Percentiles rank a stretch among this genome's conserved stretches.
Conservation (phyloP, 2,329 filamentous ascomycete species). For the Neonectria neomacrospora region DNA sequence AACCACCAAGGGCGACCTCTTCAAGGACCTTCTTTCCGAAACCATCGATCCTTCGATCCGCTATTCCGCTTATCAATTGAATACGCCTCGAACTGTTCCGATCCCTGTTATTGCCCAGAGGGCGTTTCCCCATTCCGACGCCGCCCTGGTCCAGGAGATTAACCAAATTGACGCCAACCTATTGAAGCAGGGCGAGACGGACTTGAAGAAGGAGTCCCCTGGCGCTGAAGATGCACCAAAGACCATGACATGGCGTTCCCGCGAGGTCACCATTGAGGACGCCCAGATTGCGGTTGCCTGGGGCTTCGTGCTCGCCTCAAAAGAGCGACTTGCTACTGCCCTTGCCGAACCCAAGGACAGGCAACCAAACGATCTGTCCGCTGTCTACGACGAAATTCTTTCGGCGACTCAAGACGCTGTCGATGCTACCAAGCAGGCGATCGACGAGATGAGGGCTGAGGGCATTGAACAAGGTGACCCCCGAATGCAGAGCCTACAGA, state of each 20-base stretch:
- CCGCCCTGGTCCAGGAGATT: slow-evolving; percentile 71
- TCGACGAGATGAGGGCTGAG: slow-evolving; percentile 88
- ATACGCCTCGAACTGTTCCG: slow-evolving; percentile 85
- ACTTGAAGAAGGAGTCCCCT: slow-evolving; percentile 61
- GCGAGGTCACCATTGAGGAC: slow-evolving; percentile 90
- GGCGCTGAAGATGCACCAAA: slow-evolving; percentile 70
- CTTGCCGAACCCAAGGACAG: slow-evolving; percentile 56
- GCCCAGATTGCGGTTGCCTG: slow-evolving; percentile 89
- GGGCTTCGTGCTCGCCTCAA: slow-evolving; percentile 71
- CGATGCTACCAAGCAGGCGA: slow-evolving; percentile 91
- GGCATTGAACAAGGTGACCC: slow-evolving; percentile 84
- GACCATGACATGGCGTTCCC: slow-evolving; percentile 85
- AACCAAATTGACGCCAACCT: slow-evolving; percentile 76
- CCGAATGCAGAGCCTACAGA: slow-evolving; percentile 90
- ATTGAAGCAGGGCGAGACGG: slow-evolving; percentile 65
- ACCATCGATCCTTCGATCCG: slow-evolving; percentile 94
- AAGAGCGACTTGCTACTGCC: slow-evolving; percentile 59
- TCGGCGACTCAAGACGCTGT: slow-evolving; percentile 92
- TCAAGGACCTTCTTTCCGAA: slow-evolving; percentile 85
- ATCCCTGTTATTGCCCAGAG: slow-evolving; percentile 82
- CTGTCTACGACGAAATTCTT: slow-evolving; percentile 90
- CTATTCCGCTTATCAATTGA: slow-evolving; percentile 92
- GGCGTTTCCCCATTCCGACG: slow-evolving; percentile 76
- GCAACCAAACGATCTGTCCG: slow-evolving; percentile 75
- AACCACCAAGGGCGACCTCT: slow-evolving; percentile 73